Conservation (phyloP, 495 filamentous ascomycete genomes). For the Elaphomyces granulatus region DNA sequence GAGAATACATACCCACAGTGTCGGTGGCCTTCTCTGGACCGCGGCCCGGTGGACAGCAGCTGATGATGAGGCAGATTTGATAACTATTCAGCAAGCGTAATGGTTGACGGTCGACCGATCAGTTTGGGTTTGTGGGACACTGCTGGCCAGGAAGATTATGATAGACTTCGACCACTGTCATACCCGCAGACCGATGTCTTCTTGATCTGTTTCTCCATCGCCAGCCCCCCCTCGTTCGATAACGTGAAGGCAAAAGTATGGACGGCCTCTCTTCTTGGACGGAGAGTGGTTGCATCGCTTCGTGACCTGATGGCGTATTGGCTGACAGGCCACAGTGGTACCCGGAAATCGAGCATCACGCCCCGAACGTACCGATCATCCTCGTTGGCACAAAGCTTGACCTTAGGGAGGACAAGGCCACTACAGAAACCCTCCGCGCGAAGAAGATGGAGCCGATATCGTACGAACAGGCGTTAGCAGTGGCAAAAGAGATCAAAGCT, state of each 20-base stretch:
- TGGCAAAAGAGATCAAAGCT: constrained; percentile 84
- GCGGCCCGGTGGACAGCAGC: constrained; percentile 6
- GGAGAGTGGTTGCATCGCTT: no score
- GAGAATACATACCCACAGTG: constrained; percentile 99
- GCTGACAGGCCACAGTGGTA: constrained; percentile 50
- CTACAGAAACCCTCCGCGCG: constrained; percentile 57
- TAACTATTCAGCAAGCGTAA: constrained; percentile 97
- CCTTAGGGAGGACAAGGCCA: constrained; percentile 78
- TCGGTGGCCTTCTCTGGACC: constrained; percentile 34
- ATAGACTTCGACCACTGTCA: constrained; percentile 84
- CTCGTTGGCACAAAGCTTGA: constrained; percentile 96
- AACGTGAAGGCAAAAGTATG: constrained; percentile 92
- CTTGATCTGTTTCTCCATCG: constrained; percentile 95
- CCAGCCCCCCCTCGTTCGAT: constrained; percentile 92
- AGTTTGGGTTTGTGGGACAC: constrained; percentile 98
- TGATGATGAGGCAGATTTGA: constrained; percentile 59
- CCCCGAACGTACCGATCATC: constrained; percentile 90
- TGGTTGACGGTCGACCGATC: constrained; percentile 96
- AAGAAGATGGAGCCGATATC: constrained; percentile 86
- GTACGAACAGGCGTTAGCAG: constrained; percentile 72
- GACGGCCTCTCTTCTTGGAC: no score
- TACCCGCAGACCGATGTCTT: constrained; percentile 98
- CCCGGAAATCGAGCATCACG: constrained; percentile 94
- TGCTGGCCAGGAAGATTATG: constrained; percentile 97
- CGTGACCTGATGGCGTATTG: no score